Evolutionary conservation across 495 filamentous ascomycete genomes (phyloP), one percentile per base, ranked within the genome.

Genomic region (Podospora bellae-mahoneyi): DNA sequence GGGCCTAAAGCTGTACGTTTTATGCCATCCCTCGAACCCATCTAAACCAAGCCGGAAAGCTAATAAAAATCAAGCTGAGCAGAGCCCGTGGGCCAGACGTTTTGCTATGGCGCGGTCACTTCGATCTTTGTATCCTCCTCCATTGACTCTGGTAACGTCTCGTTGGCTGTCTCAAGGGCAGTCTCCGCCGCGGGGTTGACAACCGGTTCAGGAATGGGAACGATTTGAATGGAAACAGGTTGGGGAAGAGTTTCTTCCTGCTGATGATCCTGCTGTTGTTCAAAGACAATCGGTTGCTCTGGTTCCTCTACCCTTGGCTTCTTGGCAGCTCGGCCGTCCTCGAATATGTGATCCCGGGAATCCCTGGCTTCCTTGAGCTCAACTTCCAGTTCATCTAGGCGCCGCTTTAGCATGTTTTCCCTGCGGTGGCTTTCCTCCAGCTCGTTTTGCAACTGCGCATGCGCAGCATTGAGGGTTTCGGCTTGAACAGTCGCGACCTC

Each of bases 401-500:
- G 86, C 63, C 89, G 84, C 78, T 96, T 96, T 27, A 97, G 84
- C 58, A 91, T 90, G 56, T 91, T 89, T 75, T 97, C 93, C 26
- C 92, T 85, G 61, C 87, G 85, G 74, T 90, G 87, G 5, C 88
- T 85, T 34, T 93, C 90, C 13, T 95, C 89, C 2, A 97, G 81
- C 54, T 89, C 88, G 39, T 86, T 84, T 64, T 88, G 86, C 16
- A 80, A 75, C 26, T 80, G 79, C 0, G 76, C 69, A 20, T 80
- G 79, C 0, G 73, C 69, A 32, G 79, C 78, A 60, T 73, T 77
- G 59, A 83, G 74, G 69, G 80, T 78, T 54, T 86, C 81, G 19
- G 81, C 69, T 69, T 83, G 80, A 5, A 16, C 39, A 6, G 39
- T 48, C 39, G 13, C 39, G 9, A 48, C 39, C 39, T 48, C 39